phyloP scores from a whole-genome alignment of 2,329 filamentous ascomycete genomes.

The Pyrenophora seminiperda region DNA sequence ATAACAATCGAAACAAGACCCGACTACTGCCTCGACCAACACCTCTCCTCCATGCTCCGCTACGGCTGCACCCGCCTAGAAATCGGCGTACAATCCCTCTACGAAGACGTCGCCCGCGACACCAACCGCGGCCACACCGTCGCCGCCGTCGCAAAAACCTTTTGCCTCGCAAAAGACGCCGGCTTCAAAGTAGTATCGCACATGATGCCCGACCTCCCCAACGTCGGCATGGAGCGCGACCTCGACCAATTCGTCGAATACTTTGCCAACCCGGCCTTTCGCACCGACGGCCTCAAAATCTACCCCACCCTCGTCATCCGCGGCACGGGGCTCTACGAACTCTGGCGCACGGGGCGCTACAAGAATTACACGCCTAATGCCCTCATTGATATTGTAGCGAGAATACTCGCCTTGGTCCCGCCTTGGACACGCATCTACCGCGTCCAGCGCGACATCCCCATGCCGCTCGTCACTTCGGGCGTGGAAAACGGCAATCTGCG shows the following conservation, averaged over 20 bases:
- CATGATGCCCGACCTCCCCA: constrained; percentile 99
- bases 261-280: constrained; percentile 93
- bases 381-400: constrained; percentile 90
- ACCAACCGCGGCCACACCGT: constrained; percentile 97
- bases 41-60: constrained; percentile 93
- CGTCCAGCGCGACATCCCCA: constrained; percentile 98
- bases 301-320: constrained; percentile 97
- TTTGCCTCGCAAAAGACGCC: constrained; percentile 95
- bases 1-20: constrained; percentile 98
- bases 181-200: constrained; percentile 99
- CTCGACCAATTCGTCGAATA: constrained; percentile 97
- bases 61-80: constrained; percentile 96
- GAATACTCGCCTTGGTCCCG: constrained; percentile 92
- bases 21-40: constrained; percentile 95
- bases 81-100: constrained; percentile 93
- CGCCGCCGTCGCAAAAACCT: constrained; percentile 92
- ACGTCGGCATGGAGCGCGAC: constrained; percentile 97
- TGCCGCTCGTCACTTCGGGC: constrained; percentile 97
- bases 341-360: constrained; percentile 96
- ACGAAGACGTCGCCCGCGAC: constrained; percentile 97
- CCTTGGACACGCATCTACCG: constrained; percentile 99
- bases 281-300: constrained; percentile 96
- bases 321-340: constrained; percentile 92
- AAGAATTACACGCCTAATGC: constrained; percentile 99
- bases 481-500: constrained; percentile 97